phyloP scores from a whole-genome alignment of 202 grass and related monocot genomes.

The Digitaria exilis region DNA sequence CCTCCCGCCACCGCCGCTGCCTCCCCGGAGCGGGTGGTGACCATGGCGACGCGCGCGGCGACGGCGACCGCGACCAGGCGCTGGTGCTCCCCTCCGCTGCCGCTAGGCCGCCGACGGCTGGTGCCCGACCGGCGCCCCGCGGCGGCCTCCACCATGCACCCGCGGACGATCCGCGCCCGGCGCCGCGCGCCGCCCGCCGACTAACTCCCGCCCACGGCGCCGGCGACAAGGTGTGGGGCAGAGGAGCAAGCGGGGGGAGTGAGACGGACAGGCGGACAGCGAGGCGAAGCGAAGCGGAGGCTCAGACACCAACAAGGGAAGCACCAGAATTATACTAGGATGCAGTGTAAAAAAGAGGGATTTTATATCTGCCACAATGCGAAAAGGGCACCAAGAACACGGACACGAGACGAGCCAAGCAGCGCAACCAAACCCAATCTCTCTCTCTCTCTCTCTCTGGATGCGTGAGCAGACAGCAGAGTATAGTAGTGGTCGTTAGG shows the following conservation, averaged over 20 bases:
- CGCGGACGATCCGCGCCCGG: constrained; percentile 37
- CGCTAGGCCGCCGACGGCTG: constrained; percentile 73
- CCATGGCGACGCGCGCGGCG: constrained; percentile 46
- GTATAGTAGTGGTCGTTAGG: constrained; percentile 1
- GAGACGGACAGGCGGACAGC: not conserved
- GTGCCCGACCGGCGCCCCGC: constrained; percentile 72
- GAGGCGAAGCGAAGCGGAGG: not conserved
- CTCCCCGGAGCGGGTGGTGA: constrained; percentile 20
- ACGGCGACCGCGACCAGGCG: constrained; percentile 47
- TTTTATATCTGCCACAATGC: constrained; percentile 8
- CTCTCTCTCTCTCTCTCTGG: not conserved
- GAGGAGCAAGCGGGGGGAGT: not conserved
- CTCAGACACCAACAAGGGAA: not conserved
- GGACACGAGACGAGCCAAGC: constrained; percentile 1
- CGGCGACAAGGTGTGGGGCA: not conserved
- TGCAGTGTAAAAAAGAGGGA: not conserved
- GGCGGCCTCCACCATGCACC: constrained; percentile 73
- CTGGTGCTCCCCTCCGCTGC: constrained; percentile 54
- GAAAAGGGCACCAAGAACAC: constrained; percentile 20
- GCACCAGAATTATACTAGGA: not conserved
- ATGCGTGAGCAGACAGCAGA: not conserved
- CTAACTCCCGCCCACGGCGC: not conserved
- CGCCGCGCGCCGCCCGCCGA: constrained; percentile 31
- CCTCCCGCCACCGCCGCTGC: not conserved
- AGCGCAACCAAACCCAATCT: not conserved